These are phyloP conservation scores for Angomonas deanei DNA, from an alignment of 208 protist genomes.

Conservation along the genomic window DNA sequence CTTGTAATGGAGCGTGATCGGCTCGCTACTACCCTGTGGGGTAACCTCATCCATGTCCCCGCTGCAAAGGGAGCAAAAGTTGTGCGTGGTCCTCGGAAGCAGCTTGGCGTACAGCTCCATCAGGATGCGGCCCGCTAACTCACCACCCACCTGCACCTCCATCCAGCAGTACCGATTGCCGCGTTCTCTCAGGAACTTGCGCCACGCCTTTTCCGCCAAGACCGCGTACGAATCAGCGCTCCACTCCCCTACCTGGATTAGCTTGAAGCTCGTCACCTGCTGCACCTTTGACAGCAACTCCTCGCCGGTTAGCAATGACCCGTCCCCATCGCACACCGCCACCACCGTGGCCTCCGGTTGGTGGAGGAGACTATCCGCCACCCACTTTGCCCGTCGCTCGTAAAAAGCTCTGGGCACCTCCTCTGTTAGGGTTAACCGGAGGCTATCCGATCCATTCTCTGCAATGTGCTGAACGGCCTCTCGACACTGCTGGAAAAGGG, in stretches of 20 bases:
- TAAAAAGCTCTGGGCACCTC: constrained; percentile 67
- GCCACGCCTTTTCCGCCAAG: constrained; percentile 43
- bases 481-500: constrained; percentile 64
- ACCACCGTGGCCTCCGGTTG: constrained; percentile 19
- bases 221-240: constrained; percentile 54
- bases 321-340: constrained; percentile 13
- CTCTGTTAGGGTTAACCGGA: constrained; percentile 38
- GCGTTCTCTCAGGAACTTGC: constrained; percentile 43
- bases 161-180: constrained; percentile 84
- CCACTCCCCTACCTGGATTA: constrained; percentile 16
- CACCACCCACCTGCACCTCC: constrained; percentile 35
- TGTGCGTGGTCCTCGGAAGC: constrained; percentile 86
- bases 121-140: constrained; percentile 45
- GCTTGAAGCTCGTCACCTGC: constrained; percentile 37
- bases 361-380: background rate
- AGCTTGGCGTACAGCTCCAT: constrained; percentile 85
- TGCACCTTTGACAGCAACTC: constrained; percentile 41
- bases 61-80: constrained; percentile 89
- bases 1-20: constrained; percentile 79
- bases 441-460: constrained; percentile 33
- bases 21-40: constrained; percentile 11
- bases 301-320: constrained; percentile 22
- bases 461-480: constrained; percentile 72
- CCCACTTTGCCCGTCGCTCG: constrained; percentile 27
- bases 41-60: constrained; percentile 42